Percentiles rank a stretch among this genome's conserved stretches.
Conservation (phyloP, 257 asterid species). For the Dorcoceras hygrometricum region DNA sequence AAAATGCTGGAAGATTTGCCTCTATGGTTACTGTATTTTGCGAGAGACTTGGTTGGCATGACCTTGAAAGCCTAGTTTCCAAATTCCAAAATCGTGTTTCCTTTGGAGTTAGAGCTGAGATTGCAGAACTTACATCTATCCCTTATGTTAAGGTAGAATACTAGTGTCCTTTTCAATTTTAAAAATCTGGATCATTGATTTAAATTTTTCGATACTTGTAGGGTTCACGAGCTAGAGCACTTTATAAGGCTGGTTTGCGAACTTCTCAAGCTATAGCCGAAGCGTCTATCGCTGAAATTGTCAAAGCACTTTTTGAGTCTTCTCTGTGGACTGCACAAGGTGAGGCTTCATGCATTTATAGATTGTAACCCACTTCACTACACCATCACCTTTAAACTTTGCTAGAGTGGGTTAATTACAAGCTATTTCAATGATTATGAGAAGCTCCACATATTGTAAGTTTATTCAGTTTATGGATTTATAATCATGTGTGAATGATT, state of each 20-base stretch:
- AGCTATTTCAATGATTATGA: neutral
- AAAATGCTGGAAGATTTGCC: constrained; percentile 99
- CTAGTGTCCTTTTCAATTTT: constrained; percentile 17
- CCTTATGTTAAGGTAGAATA: constrained; percentile 80
- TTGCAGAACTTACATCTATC: constrained; percentile 90
- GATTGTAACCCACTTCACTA: neutral
- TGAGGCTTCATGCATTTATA: constrained; percentile 23
- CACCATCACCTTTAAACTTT: neutral
- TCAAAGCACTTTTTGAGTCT: constrained; percentile 86
- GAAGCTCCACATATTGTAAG: too few relatives aligned
- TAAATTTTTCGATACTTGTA: constrained; percentile 33
- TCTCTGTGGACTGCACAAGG: constrained; percentile 80
- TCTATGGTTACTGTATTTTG: constrained; percentile 98
- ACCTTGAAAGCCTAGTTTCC: constrained; percentile 81
- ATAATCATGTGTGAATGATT: neutral
- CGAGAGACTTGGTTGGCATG: constrained; percentile 99
- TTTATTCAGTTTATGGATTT: neutral
- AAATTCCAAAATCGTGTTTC: constrained; percentile 96
- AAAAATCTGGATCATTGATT: constrained; percentile 22
- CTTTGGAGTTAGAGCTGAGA: constrained; percentile 98
- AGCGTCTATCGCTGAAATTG: constrained; percentile 84
- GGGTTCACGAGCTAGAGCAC: constrained; percentile 99
- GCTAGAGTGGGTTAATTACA: neutral
- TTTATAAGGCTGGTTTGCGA: constrained; percentile 89
- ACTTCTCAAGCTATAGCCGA: constrained; percentile 97